Percentiles rank a stretch among this genome's conserved stretches.
Conservation (phyloP, 2,329 filamentous ascomycete genomes). For the Cladosporium sphaerospermum region DNA sequence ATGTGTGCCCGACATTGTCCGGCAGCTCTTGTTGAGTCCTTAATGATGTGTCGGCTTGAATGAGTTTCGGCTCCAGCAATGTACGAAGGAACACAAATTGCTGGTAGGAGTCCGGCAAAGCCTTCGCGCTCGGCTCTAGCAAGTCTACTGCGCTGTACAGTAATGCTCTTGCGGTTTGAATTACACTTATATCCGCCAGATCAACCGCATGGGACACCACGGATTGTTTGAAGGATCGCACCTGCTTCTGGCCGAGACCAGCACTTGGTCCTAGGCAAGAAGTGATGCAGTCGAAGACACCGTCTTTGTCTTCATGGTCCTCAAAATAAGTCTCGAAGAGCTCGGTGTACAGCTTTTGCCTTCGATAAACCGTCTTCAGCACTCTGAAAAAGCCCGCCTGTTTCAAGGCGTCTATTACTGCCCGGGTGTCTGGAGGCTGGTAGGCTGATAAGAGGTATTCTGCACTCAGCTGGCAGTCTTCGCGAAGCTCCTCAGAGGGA, state of each 20-base stretch:
- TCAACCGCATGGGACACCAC: constrained; percentile 60
- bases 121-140: constrained; percentile 59
- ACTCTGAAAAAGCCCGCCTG: constrained; percentile 84
- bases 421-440: constrained; percentile 73
- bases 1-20: constrained; percentile 36
- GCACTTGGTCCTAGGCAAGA: constrained; percentile 64
- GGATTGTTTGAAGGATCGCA: constrained; percentile 62
- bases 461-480: constrained; percentile 93
- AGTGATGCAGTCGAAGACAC: constrained; percentile 71
- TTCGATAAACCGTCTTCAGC: constrained; percentile 78
- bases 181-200: constrained; percentile 61
- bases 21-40: constrained; percentile 6
- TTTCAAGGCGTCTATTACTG: constrained; percentile 70
- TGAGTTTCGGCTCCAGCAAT: constrained; percentile 58
- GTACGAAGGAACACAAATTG: constrained; percentile 74
- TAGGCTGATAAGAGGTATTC: constrained; percentile 94
- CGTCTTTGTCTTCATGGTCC: constrained; percentile 68
- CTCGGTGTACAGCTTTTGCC: constrained; percentile 71
- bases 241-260: constrained; percentile 61
- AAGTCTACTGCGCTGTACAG: constrained; percentile 56
- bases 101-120: constrained; percentile 54
- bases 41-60: constrained; percentile 29
- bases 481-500: constrained; percentile 70
- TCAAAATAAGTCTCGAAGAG: constrained; percentile 79
- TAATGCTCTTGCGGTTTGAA: constrained; percentile 59